These are phyloP conservation scores for Misopates orontium DNA, from an alignment of 257 asterid genomes.

Conservation along the genomic window DNA sequence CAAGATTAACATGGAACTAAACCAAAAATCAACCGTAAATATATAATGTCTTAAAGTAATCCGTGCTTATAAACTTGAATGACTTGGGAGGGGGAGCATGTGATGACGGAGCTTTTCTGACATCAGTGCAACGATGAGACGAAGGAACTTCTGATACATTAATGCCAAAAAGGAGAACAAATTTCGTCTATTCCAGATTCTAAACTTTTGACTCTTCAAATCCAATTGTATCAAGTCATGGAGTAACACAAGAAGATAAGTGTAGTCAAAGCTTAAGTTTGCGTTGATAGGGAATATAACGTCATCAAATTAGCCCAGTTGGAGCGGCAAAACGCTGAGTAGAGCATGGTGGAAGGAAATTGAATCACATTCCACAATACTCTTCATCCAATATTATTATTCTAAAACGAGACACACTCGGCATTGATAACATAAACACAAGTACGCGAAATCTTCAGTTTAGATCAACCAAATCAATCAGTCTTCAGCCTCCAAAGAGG, in stretches of 20 bases:
- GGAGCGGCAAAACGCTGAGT: neutral
- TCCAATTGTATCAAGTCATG: neutral
- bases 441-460: neutral
- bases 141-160: neutral
- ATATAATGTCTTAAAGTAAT: neutral
- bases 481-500: no score
- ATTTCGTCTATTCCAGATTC: neutral
- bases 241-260: neutral
- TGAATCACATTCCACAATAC: no score
- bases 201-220: neutral
- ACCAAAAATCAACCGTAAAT: no score
- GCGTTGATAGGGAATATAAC: neutral
- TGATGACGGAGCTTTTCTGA: neutral
- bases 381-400: no score
- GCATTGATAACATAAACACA: neutral
- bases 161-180: neutral
- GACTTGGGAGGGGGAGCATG: neutral
- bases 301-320: neutral
- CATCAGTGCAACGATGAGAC: neutral
- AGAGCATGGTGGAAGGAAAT: no score
- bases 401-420: slow-evolving; percentile 2
- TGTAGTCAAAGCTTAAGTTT: neutral
- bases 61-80: neutral
- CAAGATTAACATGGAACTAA: no score
- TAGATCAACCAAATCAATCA: no score